Evolutionary conservation across 1,284 basidiomycete genomes (phyloP).

Genomic region (Moesziomyces sp.): DNA sequence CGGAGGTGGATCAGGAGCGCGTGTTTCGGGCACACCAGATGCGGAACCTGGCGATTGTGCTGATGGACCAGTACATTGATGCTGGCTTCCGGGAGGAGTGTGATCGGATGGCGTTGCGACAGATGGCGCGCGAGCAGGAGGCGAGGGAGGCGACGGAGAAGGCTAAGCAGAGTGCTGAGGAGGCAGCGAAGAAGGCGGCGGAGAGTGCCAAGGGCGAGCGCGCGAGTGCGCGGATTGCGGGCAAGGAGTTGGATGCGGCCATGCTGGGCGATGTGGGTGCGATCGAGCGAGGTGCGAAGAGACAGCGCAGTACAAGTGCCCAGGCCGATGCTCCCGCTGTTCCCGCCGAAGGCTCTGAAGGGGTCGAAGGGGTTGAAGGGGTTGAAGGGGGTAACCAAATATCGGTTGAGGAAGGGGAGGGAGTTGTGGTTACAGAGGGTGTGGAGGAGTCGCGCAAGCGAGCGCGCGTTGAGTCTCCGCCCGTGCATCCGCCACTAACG

Average conservation of each 20-base stretch:
- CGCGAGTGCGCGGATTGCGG: constrained; percentile 74
- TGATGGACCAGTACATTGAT: constrained; percentile 87
- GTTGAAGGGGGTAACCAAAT: too few relatives aligned
- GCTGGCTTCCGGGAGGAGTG: constrained; percentile 83
- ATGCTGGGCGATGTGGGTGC: not conserved
- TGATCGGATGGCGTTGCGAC: constrained; percentile 84
- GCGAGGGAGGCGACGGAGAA: constrained; percentile 72
- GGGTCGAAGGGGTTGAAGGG: too few relatives aligned
- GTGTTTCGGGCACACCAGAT: constrained; percentile 87
- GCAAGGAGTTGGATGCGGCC: constrained; percentile 74
- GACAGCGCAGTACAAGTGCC: constrained; percentile 38
- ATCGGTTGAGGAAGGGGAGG: not conserved
- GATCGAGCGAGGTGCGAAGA: constrained; percentile 46
- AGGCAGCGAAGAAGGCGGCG: constrained; percentile 39
- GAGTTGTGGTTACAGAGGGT: not conserved
- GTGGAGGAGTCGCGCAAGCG: constrained; percentile 34
- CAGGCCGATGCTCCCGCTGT: not conserved
- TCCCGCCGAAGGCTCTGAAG: not conserved
- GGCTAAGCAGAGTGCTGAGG: constrained; percentile 68
- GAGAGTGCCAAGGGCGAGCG: constrained; percentile 50
- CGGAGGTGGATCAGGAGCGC: constrained; percentile 76
- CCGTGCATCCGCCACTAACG: constrained; percentile 34
- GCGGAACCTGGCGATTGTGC: constrained; percentile 85
- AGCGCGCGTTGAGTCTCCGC: constrained; percentile 26
- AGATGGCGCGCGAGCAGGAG: constrained; percentile 73